These are phyloP conservation scores for Rutidosis leptorrhynchoides DNA, from an alignment of 129 eudicot genomes.

Conservation along the genomic window DNA sequence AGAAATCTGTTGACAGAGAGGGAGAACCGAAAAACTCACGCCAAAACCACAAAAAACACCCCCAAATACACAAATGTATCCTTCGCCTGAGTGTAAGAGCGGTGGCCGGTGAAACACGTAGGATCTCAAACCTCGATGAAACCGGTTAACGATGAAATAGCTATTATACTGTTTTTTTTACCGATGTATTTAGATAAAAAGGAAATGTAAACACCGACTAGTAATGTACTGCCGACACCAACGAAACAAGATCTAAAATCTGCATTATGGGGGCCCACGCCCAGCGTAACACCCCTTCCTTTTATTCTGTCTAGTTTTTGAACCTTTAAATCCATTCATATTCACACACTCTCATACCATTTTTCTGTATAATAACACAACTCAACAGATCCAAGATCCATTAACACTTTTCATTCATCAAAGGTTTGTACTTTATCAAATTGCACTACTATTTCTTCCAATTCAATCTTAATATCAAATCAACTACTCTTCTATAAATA, in stretches of 20 bases:
- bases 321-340: too few species aligned
- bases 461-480: too few species aligned
- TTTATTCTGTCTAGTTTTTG: too few species aligned
- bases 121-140: too few species aligned
- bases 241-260: constrained; percentile 23
- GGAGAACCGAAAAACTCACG: too few species aligned
- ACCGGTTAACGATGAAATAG: too few species aligned
- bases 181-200: background rate
- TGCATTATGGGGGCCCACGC: constrained; percentile 26
- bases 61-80: too few species aligned
- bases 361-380: background rate
- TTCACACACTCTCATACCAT: background rate
- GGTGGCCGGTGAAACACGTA: too few species aligned
- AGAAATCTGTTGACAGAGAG: too few species aligned
- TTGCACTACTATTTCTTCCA: background rate
- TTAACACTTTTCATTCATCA: background rate
- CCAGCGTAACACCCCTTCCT: background rate
- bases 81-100: too few species aligned
- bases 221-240: constrained; percentile 20
- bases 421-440: constrained; percentile 20
- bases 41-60: too few species aligned
- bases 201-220: background rate
- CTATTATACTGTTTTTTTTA: too few species aligned
- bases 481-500: background rate
- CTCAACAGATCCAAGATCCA: background rate